Base-by-base conservation (phyloP, 768 basidiomycete species). In the Auricularia auricula-judae region DNA sequence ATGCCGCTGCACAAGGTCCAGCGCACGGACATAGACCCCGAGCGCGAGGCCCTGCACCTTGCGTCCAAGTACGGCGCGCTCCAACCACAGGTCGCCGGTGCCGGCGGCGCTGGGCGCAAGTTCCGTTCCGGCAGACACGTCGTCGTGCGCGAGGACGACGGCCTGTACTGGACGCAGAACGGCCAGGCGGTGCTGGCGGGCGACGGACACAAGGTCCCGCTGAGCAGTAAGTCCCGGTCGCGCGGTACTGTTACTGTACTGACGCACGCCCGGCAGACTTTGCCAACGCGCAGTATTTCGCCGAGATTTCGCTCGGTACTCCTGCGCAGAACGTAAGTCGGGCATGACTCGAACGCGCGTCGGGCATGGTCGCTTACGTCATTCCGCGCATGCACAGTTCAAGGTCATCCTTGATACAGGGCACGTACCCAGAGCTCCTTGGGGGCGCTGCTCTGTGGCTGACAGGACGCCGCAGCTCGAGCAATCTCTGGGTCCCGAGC, bases 241-340 rank as follows among this genome's bases (percentile, higher is more conserved):
- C 4, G 36, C 56, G 43, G 53, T 53, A 14, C 47, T n/a, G 34
- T 62, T 43, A 58, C 66, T 47, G 68, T 39, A 3, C 23, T 62
- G 63, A 23, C 54, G 12, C 54, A 14, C 7, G 39, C 39, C 39
- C 4, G 39, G 39, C 68, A 97, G 95, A 98, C 80, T 98, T 92
- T 78, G 86, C 95, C 86, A 98, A 98, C 74, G 95, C 97, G 42
- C 95, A 99, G 75, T 98, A 99, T 77, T 99, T 83, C 73, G 83
- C 93, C 21, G 89, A 93, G 67, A 96, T 98, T 66, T 72, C 79
- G 1, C 74, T 98, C 63, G 96, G 96, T 16, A 82, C 79, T 0
- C 96, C 96, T 23, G 82, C 93, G 42, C 96, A 98, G 75, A 77
- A 71, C 3, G 88, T 89, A 74, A 73, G 86, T 76, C 21, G 33